Evolutionary conservation across 2,329 filamentous ascomycete species (phyloP), one percentile per base, ranked within the genome.

Genomic region (Gremmenia infestans): DNA sequence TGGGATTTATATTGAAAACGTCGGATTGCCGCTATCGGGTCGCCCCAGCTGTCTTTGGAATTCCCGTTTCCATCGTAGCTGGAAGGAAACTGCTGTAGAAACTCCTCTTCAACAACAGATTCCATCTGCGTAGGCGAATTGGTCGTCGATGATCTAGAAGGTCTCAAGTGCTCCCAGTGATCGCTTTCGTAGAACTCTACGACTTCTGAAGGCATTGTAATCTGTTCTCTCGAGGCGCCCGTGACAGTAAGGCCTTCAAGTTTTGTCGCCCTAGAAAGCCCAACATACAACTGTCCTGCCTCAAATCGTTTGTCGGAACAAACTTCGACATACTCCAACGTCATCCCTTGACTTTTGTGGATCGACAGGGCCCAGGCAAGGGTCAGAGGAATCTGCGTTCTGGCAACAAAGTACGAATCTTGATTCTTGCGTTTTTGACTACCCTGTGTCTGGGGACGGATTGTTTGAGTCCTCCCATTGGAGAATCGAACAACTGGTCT

Each of bases 261-360:
- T 14, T 42, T 60, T 0, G 60, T 66, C 1, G 61, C 65, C 22
- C 66, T 55, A 1, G 64, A 66, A 11, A 68, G 35, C 1, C 61
- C 66, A 25, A 67, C 65, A 50, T 68, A 68, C 4, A 66, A 22
- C 36, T 67, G 63, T 1, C 65, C 66, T 1, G 51, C 37, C 36
- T 67, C 65, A 47, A 68, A 68, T 6, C 66, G 60, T 50, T 65
- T 53, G 0, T 57, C 48, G 5, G 57, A 57, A 2, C 61, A 64
- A 3, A 67, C 65, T 42, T 66, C 61, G 2, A 67, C 62, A 52
- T 58, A 55, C 3, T 66, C 52, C 5, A 68, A 48, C 0, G 92
- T 97, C 72, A 97, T 92, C 1, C 92, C 92, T 69, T 97, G 92
- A 0, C 92, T 92, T 73, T 97, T 97, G 77, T 99, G 93, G 55